Evolutionary conservation across 202 grass and related monocot species (phyloP).

Genomic region (Hordeum pubiflorum): DNA sequence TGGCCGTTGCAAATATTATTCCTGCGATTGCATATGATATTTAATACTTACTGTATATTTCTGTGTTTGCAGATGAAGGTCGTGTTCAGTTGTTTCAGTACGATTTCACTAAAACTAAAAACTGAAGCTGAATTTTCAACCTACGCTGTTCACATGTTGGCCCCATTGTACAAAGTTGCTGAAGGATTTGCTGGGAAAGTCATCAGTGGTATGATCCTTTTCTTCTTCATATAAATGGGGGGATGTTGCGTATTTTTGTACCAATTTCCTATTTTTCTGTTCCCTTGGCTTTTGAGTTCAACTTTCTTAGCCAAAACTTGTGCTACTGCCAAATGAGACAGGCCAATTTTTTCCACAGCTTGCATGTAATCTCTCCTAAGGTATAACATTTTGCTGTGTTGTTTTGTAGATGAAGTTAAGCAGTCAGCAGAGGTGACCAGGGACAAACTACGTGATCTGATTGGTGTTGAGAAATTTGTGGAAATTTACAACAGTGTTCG

Average conservation of each 20-base stretch:
- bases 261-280: neutral
- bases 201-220: slow-evolving; percentile 56
- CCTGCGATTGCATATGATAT: neutral
- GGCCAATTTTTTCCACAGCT: neutral
- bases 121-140: slow-evolving; percentile 55
- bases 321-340: neutral
- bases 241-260: neutral
- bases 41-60: neutral
- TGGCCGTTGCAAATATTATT: neutral
- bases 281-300: neutral
- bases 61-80: slow-evolving; percentile 52
- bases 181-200: slow-evolving; percentile 98
- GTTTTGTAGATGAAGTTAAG: slow-evolving; percentile 67
- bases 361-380: neutral
- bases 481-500: slow-evolving; percentile 58
- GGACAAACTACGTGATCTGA: slow-evolving; percentile 50
- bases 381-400: slow-evolving; percentile 7
- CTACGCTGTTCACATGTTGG: slow-evolving; percentile 56
- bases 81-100: slow-evolving; percentile 68
- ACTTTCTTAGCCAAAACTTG: neutral
- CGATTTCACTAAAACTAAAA: slow-evolving; percentile 45
- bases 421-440: slow-evolving; percentile 55
- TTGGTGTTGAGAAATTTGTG: slow-evolving; percentile 73
- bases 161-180: slow-evolving; percentile 81
- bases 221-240: neutral